Conservation (phyloP, 2,329 filamentous ascomycete species). For the Sporothrix brunneoviolacea region DNA sequence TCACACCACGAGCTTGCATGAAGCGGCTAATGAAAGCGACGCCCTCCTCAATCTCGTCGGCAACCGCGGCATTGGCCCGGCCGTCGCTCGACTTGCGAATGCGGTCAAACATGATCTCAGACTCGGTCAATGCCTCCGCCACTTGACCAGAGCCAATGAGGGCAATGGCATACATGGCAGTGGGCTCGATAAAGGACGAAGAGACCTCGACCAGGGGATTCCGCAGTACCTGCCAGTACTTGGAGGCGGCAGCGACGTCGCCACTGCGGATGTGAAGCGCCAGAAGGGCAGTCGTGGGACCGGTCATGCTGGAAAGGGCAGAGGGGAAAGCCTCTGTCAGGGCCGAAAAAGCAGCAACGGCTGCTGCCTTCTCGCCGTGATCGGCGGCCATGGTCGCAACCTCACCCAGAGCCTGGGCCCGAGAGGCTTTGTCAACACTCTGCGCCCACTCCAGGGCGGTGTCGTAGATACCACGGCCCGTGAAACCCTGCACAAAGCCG, state of each 20-base stretch:
- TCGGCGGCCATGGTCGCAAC: conserved; percentile 78
- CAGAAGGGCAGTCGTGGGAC: conserved; percentile 53
- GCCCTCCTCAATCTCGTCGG: conserved; percentile 81
- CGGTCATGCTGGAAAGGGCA: conserved; percentile 41
- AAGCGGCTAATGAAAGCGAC: conserved; percentile 60
- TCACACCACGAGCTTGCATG: conserved; percentile 50
- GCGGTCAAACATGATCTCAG: conserved; percentile 79
- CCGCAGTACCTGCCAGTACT: conserved; percentile 73
- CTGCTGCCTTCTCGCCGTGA: conserved; percentile 61
- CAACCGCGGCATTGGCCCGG: conserved; percentile 44
- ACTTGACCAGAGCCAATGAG: conserved; percentile 80
- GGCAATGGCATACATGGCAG: conserved; percentile 83
- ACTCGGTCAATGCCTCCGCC: conserved; percentile 71
- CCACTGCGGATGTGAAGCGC: conserved; percentile 80
- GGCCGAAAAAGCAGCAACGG: conserved; percentile 57
- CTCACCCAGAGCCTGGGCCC: conserved; percentile 59
- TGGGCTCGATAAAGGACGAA: conserved; percentile 71
- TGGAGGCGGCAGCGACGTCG: conserved; percentile 67
- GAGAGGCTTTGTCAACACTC: conserved; percentile 51
- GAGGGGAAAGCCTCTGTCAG: conserved; percentile 50
- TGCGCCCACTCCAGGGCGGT: conserved; percentile 71
- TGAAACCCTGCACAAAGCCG: conserved; percentile 72
- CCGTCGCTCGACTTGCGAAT: conserved; percentile 57
- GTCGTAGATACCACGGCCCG: conserved; percentile 62
- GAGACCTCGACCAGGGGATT: conserved; percentile 54